Conservation (phyloP, 352 stramenopile species). For the Saprolegnia parasitica region DNA sequence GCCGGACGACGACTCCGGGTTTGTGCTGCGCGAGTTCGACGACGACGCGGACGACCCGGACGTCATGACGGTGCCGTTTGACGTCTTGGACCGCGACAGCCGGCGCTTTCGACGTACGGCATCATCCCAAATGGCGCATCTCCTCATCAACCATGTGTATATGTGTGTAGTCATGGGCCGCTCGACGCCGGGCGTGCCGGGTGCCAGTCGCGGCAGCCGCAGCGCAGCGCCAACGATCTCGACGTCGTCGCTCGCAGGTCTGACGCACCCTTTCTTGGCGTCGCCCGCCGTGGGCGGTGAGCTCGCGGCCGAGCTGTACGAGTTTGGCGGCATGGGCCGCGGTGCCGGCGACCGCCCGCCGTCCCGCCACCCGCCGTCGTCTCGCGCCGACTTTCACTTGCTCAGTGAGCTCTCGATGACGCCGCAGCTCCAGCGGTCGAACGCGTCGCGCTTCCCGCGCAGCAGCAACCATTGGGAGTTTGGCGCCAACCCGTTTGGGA, state of each 20-base stretch:
- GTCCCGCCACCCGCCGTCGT: constrained; percentile 57
- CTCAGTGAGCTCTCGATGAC: constrained; percentile 73
- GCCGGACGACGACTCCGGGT: constrained; percentile 1
- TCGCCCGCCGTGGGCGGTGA: background rate
- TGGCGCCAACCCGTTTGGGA: background rate
- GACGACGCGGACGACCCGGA: constrained; percentile 20
- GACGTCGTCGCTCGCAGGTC: constrained; percentile 18
- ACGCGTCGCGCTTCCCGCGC: constrained; percentile 2
- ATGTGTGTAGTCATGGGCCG: constrained; percentile 13
- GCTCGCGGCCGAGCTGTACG: constrained; percentile 8
- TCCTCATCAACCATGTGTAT: background rate
- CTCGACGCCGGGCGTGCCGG: background rate
- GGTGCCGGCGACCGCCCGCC: constrained; percentile 37
- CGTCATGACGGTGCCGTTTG: constrained; percentile 21
- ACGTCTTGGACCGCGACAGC: constrained; percentile 16
- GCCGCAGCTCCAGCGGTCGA: constrained; percentile 11
- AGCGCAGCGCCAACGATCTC: background rate
- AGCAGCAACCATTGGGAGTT: constrained; percentile 10
- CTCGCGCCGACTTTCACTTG: constrained; percentile 54
- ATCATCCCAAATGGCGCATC: background rate
- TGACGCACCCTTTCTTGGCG: constrained; percentile 22
- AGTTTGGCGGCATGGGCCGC: constrained; percentile 8
- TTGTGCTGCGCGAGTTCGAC: constrained; percentile 24
- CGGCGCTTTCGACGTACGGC: constrained; percentile 18
- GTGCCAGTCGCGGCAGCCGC: background rate